Evolutionary conservation across 2,329 filamentous ascomycete species (phyloP).

Genomic region (Ophiostoma novo-ulmi): DNA sequence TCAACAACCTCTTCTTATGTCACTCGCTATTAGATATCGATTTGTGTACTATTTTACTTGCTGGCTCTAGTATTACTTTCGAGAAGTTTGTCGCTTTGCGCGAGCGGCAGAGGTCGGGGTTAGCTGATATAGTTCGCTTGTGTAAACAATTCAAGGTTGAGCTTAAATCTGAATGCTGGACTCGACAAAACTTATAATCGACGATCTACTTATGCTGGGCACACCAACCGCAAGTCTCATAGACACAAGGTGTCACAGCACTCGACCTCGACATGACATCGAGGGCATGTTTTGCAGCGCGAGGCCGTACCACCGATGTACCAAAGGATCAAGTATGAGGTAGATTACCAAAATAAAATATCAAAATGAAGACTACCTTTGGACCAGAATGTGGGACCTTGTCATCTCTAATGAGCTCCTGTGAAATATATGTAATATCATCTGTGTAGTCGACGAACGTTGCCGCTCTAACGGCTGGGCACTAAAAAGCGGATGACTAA

Average conservation of each 20-base stretch:
- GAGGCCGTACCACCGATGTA: too few relatives aligned
- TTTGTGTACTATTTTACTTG: too few relatives aligned
- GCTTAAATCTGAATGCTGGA: neutral
- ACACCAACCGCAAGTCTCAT: neutral
- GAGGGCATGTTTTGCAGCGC: neutral
- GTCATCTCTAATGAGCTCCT: too few relatives aligned
- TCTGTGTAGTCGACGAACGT: too few relatives aligned
- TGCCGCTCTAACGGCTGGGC: neutral
- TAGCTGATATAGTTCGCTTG: neutral
- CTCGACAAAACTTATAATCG: neutral
- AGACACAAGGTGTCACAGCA: neutral
- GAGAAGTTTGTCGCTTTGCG: neutral
- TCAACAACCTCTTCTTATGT: neutral
- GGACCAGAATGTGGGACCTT: too few relatives aligned
- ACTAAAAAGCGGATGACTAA: constrained; percentile 6
- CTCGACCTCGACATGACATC: neutral
- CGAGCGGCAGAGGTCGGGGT: neutral
- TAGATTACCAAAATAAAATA: too few relatives aligned
- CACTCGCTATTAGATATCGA: neutral
- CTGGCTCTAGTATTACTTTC: neutral
- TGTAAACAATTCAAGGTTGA: neutral
- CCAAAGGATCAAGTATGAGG: too few relatives aligned
- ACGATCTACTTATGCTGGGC: neutral
- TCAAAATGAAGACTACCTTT: too few relatives aligned
- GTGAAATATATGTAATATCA: too few relatives aligned